These are phyloP conservation scores for Solidago caesia DNA, from an alignment of 129 eudicot genomes.

Conservation along the genomic window DNA sequence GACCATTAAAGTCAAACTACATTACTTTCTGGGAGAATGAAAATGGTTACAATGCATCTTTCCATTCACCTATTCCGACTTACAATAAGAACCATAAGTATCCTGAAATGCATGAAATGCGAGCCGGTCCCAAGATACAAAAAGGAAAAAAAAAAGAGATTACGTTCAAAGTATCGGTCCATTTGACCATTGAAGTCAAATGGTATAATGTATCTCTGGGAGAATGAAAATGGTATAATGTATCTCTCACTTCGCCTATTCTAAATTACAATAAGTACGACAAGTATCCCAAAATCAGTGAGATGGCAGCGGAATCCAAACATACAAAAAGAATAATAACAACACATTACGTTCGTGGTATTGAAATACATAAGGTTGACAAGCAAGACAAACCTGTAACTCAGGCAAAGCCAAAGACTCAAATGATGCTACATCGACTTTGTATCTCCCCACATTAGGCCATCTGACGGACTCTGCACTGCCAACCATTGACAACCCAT, in stretches of 20 bases:
- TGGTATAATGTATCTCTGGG: neutral
- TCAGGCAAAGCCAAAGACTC: slow-evolving; percentile 89
- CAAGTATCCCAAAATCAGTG: neutral
- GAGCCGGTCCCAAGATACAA: too few species aligned
- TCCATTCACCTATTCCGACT: too few species aligned
- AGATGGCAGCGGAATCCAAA: neutral
- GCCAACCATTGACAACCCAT: slow-evolving; percentile 28
- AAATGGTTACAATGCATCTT: too few species aligned
- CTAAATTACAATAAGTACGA: slow-evolving; percentile 1
- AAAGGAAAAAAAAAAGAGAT: too few species aligned
- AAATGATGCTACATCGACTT: slow-evolving; percentile 76
- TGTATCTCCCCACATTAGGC: slow-evolving; percentile 86
- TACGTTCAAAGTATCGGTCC: neutral
- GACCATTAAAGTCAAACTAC: too few species aligned
- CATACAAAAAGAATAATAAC: neutral
- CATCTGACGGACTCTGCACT: slow-evolving; percentile 72
- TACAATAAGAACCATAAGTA: too few species aligned
- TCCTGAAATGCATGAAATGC: too few species aligned
- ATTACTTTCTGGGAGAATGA: too few species aligned
- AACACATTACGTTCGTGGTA: neutral
- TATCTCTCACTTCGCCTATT: neutral
- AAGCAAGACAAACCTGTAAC: slow-evolving; percentile 58
- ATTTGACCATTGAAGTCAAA: slow-evolving; percentile 10
- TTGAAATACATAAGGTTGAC: neutral
- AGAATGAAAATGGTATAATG: neutral